Evolutionary conservation across 176 grass and related monocot species (phyloP).

Genomic region (Poa pratensis): DNA sequence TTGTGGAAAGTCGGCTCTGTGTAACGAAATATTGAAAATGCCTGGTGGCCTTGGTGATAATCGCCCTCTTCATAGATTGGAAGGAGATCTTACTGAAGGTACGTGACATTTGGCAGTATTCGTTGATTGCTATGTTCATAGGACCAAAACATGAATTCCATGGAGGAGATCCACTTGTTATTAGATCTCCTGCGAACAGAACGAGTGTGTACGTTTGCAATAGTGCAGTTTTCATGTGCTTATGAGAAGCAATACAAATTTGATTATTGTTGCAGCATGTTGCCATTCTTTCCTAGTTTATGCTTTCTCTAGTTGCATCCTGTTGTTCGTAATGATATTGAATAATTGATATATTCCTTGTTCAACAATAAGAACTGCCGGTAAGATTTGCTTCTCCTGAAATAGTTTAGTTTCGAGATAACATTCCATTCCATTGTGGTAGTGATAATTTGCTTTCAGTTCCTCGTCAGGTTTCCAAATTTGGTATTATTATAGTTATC

Average conservation of each 20-base stretch:
- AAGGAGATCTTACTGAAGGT: slow-evolving; percentile 95
- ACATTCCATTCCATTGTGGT: neutral
- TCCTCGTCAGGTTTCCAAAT: neutral
- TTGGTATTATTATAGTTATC: neutral
- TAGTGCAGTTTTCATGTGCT: neutral
- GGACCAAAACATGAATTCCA: neutral
- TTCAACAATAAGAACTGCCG: neutral
- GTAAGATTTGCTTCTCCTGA: neutral
- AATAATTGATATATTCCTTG: neutral
- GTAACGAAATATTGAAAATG: slow-evolving; percentile 81
- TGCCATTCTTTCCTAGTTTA: neutral
- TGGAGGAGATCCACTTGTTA: neutral
- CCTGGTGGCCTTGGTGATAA: slow-evolving; percentile 82
- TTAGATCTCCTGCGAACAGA: neutral
- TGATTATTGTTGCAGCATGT: neutral
- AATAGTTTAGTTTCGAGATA: slow-evolving; percentile 2
- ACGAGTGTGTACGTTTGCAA: neutral
- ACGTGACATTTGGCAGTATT: slow-evolving; percentile 24
- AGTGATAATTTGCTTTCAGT: neutral
- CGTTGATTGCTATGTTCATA: slow-evolving; percentile 2
- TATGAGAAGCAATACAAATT: neutral
- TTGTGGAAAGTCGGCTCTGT: slow-evolving; percentile 91
- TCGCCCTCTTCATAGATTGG: slow-evolving; percentile 82
- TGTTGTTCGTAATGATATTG: neutral
- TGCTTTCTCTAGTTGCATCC: neutral